Percentiles rank a stretch among this genome's conserved stretches.
Conservation (phyloP, 2,329 filamentous ascomycete species). For the Sarocladium oryzae region DNA sequence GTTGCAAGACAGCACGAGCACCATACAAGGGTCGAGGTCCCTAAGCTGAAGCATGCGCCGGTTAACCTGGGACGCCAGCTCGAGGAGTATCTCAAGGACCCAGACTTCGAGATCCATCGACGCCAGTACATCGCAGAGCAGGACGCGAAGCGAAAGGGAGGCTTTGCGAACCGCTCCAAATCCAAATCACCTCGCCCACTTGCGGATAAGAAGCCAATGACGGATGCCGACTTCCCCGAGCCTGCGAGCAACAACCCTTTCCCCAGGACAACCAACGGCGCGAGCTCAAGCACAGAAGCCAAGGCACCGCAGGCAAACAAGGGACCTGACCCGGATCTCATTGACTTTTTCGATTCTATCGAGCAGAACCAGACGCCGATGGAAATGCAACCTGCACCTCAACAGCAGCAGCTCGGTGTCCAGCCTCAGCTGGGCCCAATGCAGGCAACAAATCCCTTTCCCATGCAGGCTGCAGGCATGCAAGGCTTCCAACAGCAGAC, state of each 20-base stretch:
- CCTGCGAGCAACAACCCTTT: constrained; percentile 39
- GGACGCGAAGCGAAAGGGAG: constrained; percentile 57
- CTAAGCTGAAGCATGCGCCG: constrained; percentile 94
- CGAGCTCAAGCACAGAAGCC: constrained; percentile 20
- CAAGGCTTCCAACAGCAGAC: constrained; percentile 1
- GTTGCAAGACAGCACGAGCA: constrained; percentile 86
- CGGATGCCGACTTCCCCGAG: constrained; percentile 32
- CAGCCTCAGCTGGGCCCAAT: constrained; percentile 9
- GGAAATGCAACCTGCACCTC: constrained; percentile 18
- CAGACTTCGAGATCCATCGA: constrained; percentile 90
- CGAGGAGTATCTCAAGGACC: constrained; percentile 89
- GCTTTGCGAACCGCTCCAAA: constrained; percentile 25
- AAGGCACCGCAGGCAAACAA: constrained; percentile 44
- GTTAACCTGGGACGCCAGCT: constrained; percentile 83
- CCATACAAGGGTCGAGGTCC: constrained; percentile 87
- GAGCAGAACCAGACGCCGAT: constrained; percentile 79
- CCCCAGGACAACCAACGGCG: constrained; percentile 26
- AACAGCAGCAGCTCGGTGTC: constrained; percentile 23
- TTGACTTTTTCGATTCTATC: constrained; percentile 92
- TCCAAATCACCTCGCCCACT: constrained; percentile 14
- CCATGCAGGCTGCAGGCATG: neutral
- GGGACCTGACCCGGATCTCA: constrained; percentile 69
- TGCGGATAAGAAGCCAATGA: constrained; percentile 18
- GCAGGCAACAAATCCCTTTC: constrained; percentile 1
- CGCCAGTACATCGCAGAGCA: constrained; percentile 87